phyloP scores from a whole-genome alignment of 2,329 filamentous ascomycete species.

The Aureobasidium mangrovei region DNA sequence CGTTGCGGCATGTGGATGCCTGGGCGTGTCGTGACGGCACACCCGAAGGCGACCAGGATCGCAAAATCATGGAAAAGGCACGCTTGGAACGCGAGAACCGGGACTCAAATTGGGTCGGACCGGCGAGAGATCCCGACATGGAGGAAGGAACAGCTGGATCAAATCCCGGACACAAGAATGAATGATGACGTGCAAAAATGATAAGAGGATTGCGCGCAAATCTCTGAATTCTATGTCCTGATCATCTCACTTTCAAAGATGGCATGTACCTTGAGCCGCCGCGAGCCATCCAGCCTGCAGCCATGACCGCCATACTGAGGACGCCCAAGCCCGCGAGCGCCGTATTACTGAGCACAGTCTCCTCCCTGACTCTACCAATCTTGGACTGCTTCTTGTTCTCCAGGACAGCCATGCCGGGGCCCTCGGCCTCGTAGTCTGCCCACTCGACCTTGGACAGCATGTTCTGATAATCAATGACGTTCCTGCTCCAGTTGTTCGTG shows the following conservation, averaged over 20 bases:
- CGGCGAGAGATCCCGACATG: too few relatives aligned
- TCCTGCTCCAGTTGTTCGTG: conserved; percentile 49
- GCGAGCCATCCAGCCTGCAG: conserved; percentile 25
- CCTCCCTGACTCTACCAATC: conserved; percentile 38
- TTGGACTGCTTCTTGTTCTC: conserved; percentile 27
- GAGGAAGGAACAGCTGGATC: too few relatives aligned
- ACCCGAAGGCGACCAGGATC: conserved; percentile 26
- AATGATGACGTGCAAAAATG: too few relatives aligned
- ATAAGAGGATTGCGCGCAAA: too few relatives aligned
- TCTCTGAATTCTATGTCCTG: too few relatives aligned
- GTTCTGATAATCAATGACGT: conserved; percentile 48
- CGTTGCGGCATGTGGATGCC: conserved; percentile 43
- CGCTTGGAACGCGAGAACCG: not conserved
- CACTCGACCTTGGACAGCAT: conserved; percentile 34
- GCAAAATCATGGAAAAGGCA: conserved; percentile 15
- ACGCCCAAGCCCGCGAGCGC: conserved; percentile 30
- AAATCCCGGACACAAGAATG: too few relatives aligned
- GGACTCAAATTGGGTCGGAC: not conserved
- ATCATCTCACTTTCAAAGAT: not conserved
- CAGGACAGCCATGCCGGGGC: conserved; percentile 27
- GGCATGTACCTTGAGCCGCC: conserved; percentile 13
- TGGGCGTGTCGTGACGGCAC: conserved; percentile 34
- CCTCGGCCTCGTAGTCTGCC: conserved; percentile 37
- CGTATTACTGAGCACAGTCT: conserved; percentile 33
- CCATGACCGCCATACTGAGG: conserved; percentile 29